Conservation (phyloP, 441 rosid genomes). For the Euphorbia schlechtendalii region DNA sequence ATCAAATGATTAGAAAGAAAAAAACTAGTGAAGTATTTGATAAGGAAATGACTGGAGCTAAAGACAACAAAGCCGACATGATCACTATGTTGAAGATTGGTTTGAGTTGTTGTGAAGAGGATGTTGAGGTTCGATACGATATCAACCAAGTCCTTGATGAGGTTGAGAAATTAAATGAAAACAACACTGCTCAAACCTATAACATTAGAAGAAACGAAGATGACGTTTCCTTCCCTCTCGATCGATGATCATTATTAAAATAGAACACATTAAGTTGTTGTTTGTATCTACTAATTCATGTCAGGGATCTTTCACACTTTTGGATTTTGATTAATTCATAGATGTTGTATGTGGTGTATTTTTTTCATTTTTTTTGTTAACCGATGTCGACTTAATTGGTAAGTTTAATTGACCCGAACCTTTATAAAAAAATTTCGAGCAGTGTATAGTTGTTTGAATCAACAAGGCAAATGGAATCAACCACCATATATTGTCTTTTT, state of each 20-base stretch:
- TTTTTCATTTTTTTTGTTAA: not conserved
- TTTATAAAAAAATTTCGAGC: too few species aligned
- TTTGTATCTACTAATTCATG: not conserved
- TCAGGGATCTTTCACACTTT: not conserved
- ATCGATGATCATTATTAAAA: conserved; percentile 23
- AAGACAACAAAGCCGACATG: conserved; percentile 56
- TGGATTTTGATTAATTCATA: not conserved
- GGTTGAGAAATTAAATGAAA: conserved; percentile 49
- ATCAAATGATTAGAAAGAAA: conserved; percentile 50
- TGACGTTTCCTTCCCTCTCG: conserved; percentile 19
- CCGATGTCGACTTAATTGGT: not conserved
- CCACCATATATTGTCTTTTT: too few species aligned
- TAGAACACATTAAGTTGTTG: not conserved
- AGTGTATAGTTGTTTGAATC: too few species aligned
- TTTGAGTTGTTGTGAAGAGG: conserved; percentile 76
- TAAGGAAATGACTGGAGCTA: conserved; percentile 54
- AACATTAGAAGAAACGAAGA: conserved; percentile 29
- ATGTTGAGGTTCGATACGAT: conserved; percentile 47
- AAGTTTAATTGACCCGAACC: too few species aligned
- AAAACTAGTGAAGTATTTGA: conserved; percentile 61
- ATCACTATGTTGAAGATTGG: conserved; percentile 69
- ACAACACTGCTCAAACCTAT: not conserved
- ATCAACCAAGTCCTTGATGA: conserved; percentile 47
- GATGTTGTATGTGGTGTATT: not conserved
- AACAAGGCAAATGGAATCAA: too few species aligned